Conservation (phyloP, 1,284 basidiomycete genomes). For the Phenoliferia sp. region DNA sequence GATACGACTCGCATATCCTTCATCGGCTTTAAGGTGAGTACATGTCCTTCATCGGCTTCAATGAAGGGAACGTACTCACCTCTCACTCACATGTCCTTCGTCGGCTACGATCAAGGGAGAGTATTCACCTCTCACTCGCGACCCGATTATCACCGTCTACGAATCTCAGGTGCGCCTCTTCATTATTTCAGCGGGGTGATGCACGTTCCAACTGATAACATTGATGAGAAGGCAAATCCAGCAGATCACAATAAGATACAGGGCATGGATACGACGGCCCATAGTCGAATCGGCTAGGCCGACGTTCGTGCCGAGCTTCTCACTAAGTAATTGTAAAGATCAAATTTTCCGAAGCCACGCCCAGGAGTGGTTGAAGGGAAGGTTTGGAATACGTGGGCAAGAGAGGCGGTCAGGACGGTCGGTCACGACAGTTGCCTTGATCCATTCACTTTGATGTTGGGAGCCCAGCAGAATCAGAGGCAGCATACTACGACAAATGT, state of each 20-base stretch:
- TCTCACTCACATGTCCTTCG: no score
- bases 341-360: no score
- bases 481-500: no score
- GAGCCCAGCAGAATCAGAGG: no score
- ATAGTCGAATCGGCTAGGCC: conserved; percentile 24
- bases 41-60: no score
- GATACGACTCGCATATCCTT: conserved; percentile 35
- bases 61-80: neutral
- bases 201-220: neutral
- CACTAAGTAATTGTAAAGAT: no score
- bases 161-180: conserved; percentile 20
- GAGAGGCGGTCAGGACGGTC: no score
- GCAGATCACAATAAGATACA: conserved; percentile 36
- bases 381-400: no score
- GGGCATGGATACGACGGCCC: conserved; percentile 23
- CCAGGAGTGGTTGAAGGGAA: no score
- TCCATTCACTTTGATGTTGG: no score
- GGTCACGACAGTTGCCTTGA: no score
- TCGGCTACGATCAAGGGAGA: neutral
- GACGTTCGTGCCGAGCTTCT: no score
- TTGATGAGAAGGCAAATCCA: conserved; percentile 37
- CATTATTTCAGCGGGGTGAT: neutral
- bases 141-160: conserved; percentile 35
- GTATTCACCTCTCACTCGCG: conserved; percentile 9
- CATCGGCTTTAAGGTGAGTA: conserved; percentile 39